Percentiles rank a stretch among this genome's conserved stretches.
phyloP scores from a whole-genome alignment of 176 grass and related monocot species.

The Musa schizocarpa region DNA sequence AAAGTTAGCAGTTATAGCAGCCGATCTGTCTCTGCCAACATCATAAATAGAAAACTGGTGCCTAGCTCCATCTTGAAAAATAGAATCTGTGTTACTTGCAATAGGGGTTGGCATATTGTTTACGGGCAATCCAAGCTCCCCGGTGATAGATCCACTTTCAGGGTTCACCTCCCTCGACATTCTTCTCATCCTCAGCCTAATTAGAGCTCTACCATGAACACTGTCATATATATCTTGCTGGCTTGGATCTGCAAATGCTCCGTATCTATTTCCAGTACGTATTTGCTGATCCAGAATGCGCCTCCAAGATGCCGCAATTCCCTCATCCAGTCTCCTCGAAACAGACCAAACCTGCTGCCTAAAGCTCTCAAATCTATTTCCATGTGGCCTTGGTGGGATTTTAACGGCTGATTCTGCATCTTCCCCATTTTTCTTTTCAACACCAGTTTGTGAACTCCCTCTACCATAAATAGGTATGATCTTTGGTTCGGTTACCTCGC shows the following conservation, averaged over 20 bases:
- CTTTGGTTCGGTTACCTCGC: slow-evolving; percentile 73
- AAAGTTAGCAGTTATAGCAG: slow-evolving; percentile 50
- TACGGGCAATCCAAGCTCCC: slow-evolving; percentile 28
- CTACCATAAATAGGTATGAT: slow-evolving; percentile 88
- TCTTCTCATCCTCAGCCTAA: slow-evolving; percentile 52
- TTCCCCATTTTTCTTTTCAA: slow-evolving; percentile 43
- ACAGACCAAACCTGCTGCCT: slow-evolving; percentile 86
- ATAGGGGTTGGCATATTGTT: slow-evolving; percentile 34
- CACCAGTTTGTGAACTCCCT: slow-evolving; percentile 41
- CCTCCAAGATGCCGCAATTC: slow-evolving; percentile 65
- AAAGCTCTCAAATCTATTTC: slow-evolving; percentile 87
- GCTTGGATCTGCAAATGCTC: slow-evolving; percentile 44
- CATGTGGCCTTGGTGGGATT: slow-evolving; percentile 73
- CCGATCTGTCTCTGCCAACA: slow-evolving; percentile 53
- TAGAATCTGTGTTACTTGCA: slow-evolving; percentile 29
- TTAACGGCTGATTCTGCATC: slow-evolving; percentile 40
- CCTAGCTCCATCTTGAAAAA: slow-evolving; percentile 57
- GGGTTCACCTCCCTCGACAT: slow-evolving; percentile 34
- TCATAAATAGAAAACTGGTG: slow-evolving; percentile 57
- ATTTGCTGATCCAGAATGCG: slow-evolving; percentile 72
- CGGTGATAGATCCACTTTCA: slow-evolving; percentile 13
- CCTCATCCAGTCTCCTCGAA: slow-evolving; percentile 85
- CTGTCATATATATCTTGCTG: slow-evolving; percentile 47
- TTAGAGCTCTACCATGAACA: slow-evolving; percentile 36
- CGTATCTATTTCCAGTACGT: slow-evolving; percentile 34